Percentiles rank a stretch among this genome's conserved stretches.
Evolutionary conservation across 345 rosid species (phyloP).

Genomic region (Clausena lansium): DNA sequence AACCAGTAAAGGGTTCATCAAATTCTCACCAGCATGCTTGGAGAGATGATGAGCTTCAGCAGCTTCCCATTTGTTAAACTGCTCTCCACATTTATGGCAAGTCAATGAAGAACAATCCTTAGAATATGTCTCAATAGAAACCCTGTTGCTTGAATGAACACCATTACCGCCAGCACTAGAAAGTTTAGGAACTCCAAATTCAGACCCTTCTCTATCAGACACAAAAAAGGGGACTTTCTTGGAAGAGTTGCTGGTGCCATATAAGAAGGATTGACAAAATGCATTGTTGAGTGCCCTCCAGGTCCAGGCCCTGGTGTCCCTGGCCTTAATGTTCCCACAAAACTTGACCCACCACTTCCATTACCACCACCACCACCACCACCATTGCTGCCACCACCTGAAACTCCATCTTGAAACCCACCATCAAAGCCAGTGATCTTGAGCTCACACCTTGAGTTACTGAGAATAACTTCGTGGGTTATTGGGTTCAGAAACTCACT

Average conservation of each 20-base stretch:
- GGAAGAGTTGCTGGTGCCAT: slow-evolving; percentile 50
- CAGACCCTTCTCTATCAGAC: slow-evolving; percentile 57
- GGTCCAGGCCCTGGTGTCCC: slow-evolving; percentile 91
- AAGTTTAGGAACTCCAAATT: slow-evolving; percentile 29
- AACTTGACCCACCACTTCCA: slow-evolving; percentile 47
- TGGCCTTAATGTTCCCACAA: slow-evolving; percentile 81
- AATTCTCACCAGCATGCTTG: slow-evolving; percentile 81
- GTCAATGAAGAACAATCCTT: slow-evolving; percentile 57
- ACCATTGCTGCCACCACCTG: slow-evolving; percentile 13
- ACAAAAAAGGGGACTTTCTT: slow-evolving; percentile 48
- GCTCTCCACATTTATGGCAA: slow-evolving; percentile 98
- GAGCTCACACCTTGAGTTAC: slow-evolving; percentile 92
- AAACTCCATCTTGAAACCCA: slow-evolving; percentile 52
- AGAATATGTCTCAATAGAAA: slow-evolving; percentile 58
- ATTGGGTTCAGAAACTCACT: slow-evolving; percentile 98
- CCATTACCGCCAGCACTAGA: slow-evolving; percentile 31
- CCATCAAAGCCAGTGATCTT: slow-evolving; percentile 86
- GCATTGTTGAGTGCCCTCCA: slow-evolving; percentile 64
- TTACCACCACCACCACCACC: slow-evolving; percentile 21
- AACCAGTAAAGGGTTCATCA: not conserved
- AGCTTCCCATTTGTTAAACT: slow-evolving; percentile 85
- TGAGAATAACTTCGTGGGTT: slow-evolving; percentile 88
- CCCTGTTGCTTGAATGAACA: slow-evolving; percentile 47
- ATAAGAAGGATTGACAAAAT: slow-evolving; percentile 65
- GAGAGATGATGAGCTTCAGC: slow-evolving; percentile 98